Conservation (phyloP, 2,329 filamentous ascomycete genomes). For the Trichoderma endophyticum region DNA sequence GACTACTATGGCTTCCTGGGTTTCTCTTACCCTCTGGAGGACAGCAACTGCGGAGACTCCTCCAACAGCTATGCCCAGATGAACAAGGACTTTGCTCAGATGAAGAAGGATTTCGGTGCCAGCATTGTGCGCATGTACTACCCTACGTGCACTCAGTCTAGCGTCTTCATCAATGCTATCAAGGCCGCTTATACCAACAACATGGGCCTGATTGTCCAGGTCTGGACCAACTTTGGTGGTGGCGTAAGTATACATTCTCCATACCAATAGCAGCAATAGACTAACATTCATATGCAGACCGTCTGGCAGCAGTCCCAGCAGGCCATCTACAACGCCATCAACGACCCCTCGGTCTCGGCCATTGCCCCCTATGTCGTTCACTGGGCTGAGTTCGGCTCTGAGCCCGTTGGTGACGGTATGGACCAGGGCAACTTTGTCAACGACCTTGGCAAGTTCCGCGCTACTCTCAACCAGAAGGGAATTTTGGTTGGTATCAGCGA, state of each 20-base stretch:
- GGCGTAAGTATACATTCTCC: slow-evolving; percentile 18
- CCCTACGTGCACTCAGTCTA: slow-evolving; percentile 20
- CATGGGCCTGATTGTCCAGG: slow-evolving; percentile 24
- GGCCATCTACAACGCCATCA: slow-evolving; percentile 23
- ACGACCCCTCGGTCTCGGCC: slow-evolving; percentile 19
- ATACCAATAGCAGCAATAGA: background rate
- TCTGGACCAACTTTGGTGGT: slow-evolving; percentile 25
- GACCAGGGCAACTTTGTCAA: slow-evolving; percentile 22
- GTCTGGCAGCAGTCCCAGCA: slow-evolving; percentile 24
- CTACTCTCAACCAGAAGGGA: slow-evolving; percentile 16
- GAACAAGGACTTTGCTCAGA: slow-evolving; percentile 23
- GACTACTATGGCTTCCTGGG: slow-evolving; percentile 24
- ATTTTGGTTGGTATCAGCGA: slow-evolving; percentile 24
- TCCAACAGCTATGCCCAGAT: slow-evolving; percentile 21
- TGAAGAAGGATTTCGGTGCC: slow-evolving; percentile 25
- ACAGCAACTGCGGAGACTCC: slow-evolving; percentile 20
- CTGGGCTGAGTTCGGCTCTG: slow-evolving; percentile 24
- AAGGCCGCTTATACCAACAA: slow-evolving; percentile 23
- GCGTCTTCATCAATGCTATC: slow-evolving; percentile 23
- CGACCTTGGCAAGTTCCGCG: slow-evolving; percentile 21
- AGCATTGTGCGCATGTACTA: slow-evolving; percentile 25
- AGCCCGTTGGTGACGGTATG: slow-evolving; percentile 26
- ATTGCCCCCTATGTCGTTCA: slow-evolving; percentile 24
- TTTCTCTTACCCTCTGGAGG: slow-evolving; percentile 24
- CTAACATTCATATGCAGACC: background rate